These are phyloP conservation scores for Scheffersomyces insectosa DNA, from an alignment of 1,139 yeast species.

Conservation along the genomic window DNA sequence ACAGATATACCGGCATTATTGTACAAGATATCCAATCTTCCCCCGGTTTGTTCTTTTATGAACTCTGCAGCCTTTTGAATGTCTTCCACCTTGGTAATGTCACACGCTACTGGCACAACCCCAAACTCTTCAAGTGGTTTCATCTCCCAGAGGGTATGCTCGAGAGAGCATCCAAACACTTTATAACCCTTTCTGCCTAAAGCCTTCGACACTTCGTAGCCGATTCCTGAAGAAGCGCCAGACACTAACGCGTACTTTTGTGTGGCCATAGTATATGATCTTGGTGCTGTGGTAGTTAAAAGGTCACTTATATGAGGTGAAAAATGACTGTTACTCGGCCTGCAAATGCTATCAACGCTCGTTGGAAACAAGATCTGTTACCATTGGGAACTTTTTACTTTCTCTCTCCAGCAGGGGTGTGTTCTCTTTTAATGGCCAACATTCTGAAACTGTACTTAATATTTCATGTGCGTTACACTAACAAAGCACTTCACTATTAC, in stretches of 20 bases:
- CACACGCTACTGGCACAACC: conserved; percentile 31
- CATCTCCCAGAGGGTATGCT: conserved; percentile 21
- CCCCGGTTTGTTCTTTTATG: conserved; percentile 26
- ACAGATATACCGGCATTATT: conserved; percentile 35
- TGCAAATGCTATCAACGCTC: too few relatives aligned
- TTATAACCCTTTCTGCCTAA: conserved; percentile 33
- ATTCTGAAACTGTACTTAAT: too few relatives aligned
- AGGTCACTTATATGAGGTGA: too few relatives aligned
- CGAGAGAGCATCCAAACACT: conserved; percentile 37
- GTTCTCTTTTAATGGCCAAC: too few relatives aligned
- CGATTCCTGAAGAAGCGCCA: conserved; percentile 46
- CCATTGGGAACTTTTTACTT: too few relatives aligned
- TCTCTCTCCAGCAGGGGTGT: too few relatives aligned
- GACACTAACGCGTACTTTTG: conserved; percentile 34
- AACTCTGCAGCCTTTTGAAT: conserved; percentile 23
- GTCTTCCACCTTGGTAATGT: conserved; percentile 29
- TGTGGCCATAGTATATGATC: too few relatives aligned
- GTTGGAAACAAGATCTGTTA: too few relatives aligned
- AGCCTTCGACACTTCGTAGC: conserved; percentile 29
- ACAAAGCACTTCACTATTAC: too few relatives aligned
- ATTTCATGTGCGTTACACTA: too few relatives aligned
- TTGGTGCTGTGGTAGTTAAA: too few relatives aligned
- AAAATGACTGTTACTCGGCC: too few relatives aligned
- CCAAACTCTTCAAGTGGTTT: conserved; percentile 31
- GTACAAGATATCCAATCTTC: conserved; percentile 30